phyloP scores from a whole-genome alignment of 352 stramenopile species.

The Aphanomyces invadans region DNA sequence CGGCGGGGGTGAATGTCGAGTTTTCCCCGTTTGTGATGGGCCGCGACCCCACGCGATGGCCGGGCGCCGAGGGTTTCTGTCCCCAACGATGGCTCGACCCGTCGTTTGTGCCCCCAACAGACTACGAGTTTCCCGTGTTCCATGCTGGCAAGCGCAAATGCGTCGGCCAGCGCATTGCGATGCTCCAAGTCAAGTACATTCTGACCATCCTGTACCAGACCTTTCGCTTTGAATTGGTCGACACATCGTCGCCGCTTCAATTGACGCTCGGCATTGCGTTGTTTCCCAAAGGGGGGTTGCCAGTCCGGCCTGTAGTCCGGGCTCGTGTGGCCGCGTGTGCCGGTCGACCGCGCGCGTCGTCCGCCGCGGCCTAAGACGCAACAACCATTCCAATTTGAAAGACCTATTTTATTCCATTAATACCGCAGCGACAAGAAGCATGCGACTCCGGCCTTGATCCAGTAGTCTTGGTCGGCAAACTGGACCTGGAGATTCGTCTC shows the following conservation, averaged over 20 bases:
- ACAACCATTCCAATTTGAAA: too few relatives aligned
- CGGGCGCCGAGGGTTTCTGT: constrained; percentile 43
- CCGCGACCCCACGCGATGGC: constrained; percentile 44
- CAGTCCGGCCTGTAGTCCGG: neutral
- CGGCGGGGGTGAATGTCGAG: constrained; percentile 46
- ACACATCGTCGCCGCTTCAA: neutral
- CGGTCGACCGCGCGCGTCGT: neutral
- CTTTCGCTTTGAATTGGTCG: constrained; percentile 11
- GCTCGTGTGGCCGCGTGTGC: neutral
- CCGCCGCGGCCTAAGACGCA: neutral
- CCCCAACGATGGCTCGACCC: constrained; percentile 61
- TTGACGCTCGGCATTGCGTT: constrained; percentile 19
- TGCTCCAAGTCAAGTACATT: constrained; percentile 48
- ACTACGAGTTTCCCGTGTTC: constrained; percentile 68
- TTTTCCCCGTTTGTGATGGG: constrained; percentile 79
- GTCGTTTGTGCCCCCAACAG: constrained; percentile 38
- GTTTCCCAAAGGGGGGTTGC: constrained; percentile 12
- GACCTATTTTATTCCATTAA: constrained; percentile 35
- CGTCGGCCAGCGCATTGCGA: constrained; percentile 61
- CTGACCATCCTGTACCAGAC: constrained; percentile 5
- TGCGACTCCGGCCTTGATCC: constrained; percentile 94
- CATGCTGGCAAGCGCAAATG: constrained; percentile 58
- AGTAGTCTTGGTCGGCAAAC: constrained; percentile 90
- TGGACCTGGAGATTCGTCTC: constrained; percentile 89
- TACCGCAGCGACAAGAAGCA: constrained; percentile 91